Evolutionary conservation across 352 stramenopile species (phyloP).

Genomic region (Phytophthora sp.): DNA sequence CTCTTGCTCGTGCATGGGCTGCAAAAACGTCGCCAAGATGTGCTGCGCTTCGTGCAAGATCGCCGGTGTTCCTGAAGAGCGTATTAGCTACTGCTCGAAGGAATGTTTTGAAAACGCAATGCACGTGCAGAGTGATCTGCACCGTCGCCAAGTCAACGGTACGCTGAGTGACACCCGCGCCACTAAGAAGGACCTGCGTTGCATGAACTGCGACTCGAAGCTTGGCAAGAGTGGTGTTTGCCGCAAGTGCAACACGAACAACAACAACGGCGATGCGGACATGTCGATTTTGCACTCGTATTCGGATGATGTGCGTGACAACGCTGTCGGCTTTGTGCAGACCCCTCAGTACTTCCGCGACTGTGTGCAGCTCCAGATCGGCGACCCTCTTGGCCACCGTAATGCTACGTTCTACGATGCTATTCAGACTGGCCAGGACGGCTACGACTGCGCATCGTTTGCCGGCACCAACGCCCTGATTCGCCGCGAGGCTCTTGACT

Average conservation of each 20-base stretch:
- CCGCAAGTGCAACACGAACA: conserved; percentile 78
- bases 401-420: conserved; percentile 88
- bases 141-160: conserved; percentile 85
- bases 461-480: conserved; percentile 84
- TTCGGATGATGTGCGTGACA: conserved; percentile 83
- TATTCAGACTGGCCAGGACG: conserved; percentile 84
- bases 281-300: conserved; percentile 74
- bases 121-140: conserved; percentile 78
- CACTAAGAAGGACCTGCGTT: conserved; percentile 79
- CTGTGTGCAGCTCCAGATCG: conserved; percentile 84
- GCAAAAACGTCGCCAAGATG: conserved; percentile 84
- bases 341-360: conserved; percentile 88
- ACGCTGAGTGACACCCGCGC: conserved; percentile 74
- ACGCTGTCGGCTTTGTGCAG: conserved; percentile 82
- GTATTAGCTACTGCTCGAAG: conserved; percentile 89
- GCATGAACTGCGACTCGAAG: conserved; percentile 76
- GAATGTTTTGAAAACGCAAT: conserved; percentile 87
- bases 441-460: conserved; percentile 83
- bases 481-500: conserved; percentile 83
- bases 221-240: conserved; percentile 77
- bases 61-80: conserved; percentile 79
- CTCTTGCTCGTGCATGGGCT: conserved; percentile 72
- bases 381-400: conserved; percentile 80
- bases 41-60: conserved; percentile 89
- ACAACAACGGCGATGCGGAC: conserved; percentile 52